These are phyloP conservation scores for bread wheat (Triticum aestivum) DNA, from an alignment of 176 grass and related monocot species.

Conservation along the genomic window DNA sequence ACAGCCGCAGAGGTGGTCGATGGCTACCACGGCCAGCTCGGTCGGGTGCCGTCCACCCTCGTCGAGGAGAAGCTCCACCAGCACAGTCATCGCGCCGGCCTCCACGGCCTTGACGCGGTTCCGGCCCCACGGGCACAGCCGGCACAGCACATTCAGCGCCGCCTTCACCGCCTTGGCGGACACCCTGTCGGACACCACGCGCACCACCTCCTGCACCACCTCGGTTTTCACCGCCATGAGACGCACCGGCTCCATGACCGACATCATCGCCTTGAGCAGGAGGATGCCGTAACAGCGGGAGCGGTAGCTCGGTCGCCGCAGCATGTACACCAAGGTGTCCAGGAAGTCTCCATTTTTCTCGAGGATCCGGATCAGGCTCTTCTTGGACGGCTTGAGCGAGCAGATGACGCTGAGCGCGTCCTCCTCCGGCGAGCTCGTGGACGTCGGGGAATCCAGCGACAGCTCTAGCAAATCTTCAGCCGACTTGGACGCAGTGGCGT, in stretches of 20 bases:
- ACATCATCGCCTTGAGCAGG: conserved; percentile 42
- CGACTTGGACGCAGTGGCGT: background rate
- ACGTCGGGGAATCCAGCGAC: conserved; percentile 20
- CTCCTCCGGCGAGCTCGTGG: conserved; percentile 39
- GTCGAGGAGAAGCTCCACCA: conserved; percentile 70
- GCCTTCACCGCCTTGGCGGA: conserved; percentile 55
- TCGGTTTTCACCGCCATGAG: conserved; percentile 14
- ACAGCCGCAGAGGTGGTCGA: conserved; percentile 76
- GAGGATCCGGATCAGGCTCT: conserved; percentile 26
- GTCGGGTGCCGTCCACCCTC: conserved; percentile 20
- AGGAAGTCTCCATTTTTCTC: conserved; percentile 29
- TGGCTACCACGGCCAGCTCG: conserved; percentile 53
- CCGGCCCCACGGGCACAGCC: conserved; percentile 42
- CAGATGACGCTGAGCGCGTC: conserved; percentile 51
- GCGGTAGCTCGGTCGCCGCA: conserved; percentile 60
- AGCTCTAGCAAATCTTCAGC: background rate
- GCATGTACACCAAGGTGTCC: conserved; percentile 25
- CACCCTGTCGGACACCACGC: conserved; percentile 40
- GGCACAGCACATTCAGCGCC: conserved; percentile 58
- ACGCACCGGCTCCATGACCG: conserved; percentile 25
- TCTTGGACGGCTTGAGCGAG: conserved; percentile 57
- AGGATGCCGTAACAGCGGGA: conserved; percentile 44
- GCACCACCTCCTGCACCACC: conserved; percentile 52
- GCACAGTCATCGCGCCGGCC: conserved; percentile 40
- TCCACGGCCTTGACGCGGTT: conserved; percentile 71